These are phyloP conservation scores for Colletotrichum filicis DNA, from an alignment of 2,329 filamentous ascomycete genomes.

Conservation along the genomic window DNA sequence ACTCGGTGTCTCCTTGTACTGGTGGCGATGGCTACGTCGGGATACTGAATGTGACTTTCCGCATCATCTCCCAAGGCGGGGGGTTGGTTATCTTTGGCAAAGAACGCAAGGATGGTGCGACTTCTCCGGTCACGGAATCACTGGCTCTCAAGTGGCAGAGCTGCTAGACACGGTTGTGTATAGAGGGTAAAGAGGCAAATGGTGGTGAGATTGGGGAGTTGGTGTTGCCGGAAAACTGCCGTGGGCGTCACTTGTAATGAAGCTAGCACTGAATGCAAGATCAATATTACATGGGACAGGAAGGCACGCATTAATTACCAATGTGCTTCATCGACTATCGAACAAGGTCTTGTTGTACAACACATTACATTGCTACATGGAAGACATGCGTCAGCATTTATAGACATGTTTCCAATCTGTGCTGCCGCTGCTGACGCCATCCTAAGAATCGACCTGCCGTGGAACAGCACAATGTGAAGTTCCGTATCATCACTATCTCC, in stretches of 20 bases:
- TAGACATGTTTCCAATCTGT: neutral
- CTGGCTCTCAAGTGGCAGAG: constrained; percentile 24
- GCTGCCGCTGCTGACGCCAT: neutral
- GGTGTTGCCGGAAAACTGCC: neutral
- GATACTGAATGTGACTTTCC: constrained; percentile 36
- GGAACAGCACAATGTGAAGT: neutral
- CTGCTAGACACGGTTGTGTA: constrained; percentile 1
- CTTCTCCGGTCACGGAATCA: constrained; percentile 26
- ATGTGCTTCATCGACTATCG: neutral
- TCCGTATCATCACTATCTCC: neutral
- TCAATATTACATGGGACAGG: neutral
- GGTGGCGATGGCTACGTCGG: constrained; percentile 28
- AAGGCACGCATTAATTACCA: neutral
- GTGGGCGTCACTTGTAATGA: neutral
- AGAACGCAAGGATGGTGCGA: constrained; percentile 8
- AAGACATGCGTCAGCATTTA: neutral
- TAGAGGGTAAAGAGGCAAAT: neutral
- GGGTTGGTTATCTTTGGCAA: constrained; percentile 24
- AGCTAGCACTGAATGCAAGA: neutral
- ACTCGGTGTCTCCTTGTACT: constrained; percentile 29
- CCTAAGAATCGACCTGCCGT: neutral
- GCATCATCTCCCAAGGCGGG: constrained; percentile 32
- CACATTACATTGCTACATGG: neutral
- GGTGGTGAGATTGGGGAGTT: neutral
- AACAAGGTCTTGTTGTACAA: neutral